Percentiles rank a stretch among this genome's conserved stretches.
Conservation (phyloP, 2,329 filamentous ascomycete genomes). For the Neopestalotiopsis rosae region DNA sequence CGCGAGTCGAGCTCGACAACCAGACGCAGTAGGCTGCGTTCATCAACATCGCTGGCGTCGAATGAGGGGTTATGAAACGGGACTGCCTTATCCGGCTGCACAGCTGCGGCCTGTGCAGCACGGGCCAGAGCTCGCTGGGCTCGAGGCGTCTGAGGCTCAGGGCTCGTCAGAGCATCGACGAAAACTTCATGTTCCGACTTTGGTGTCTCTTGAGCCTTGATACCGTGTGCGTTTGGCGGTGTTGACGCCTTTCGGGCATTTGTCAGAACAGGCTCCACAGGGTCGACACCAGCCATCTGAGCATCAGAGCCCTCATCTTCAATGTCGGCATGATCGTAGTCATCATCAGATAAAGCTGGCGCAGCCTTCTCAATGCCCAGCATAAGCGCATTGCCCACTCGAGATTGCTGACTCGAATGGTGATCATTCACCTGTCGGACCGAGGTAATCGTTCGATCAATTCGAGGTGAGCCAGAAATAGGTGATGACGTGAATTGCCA, state of each 20-base stretch:
- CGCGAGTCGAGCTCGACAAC: constrained; percentile 55
- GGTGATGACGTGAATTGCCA: constrained; percentile 65
- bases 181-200: constrained; percentile 53
- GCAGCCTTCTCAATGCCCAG: not conserved
- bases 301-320: constrained; percentile 15
- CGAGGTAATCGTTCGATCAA: constrained; percentile 32
- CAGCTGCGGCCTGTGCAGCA: not conserved
- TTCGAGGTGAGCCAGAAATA: constrained; percentile 54
- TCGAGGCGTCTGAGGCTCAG: constrained; percentile 36
- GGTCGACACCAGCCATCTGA: not conserved
- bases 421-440: not conserved
- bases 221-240: constrained; percentile 23
- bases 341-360: constrained; percentile 5
- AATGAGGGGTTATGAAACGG: constrained; percentile 34
- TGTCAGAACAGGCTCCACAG: not conserved
- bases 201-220: constrained; percentile 40
- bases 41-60: constrained; percentile 44
- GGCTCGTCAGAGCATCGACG: constrained; percentile 55
- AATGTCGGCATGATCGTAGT: constrained; percentile 16
- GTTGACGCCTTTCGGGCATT: constrained; percentile 22
- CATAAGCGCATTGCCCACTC: not conserved
- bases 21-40: constrained; percentile 53
- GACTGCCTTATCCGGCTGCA: constrained; percentile 6
- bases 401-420: not conserved
- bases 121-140: constrained; percentile 12